Percentiles rank a stretch among this genome's conserved stretches.
Conservation (phyloP, 176 grass and related monocot species). For the Hyparrhenia diplandra region DNA sequence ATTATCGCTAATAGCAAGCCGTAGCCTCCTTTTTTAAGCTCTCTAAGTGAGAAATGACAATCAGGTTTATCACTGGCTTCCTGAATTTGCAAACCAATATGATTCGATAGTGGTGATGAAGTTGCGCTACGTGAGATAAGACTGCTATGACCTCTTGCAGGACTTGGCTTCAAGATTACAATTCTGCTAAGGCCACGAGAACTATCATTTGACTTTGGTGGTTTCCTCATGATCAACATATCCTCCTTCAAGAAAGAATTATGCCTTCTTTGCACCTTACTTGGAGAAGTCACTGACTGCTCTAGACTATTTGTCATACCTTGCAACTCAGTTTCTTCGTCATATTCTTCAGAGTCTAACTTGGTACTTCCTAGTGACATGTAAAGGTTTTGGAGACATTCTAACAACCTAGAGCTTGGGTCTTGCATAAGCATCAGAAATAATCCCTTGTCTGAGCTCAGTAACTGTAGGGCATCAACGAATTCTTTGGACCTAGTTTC, state of each 20-base stretch:
- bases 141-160: conserved; percentile 42
- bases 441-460: conserved; percentile 60
- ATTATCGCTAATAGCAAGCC: conserved; percentile 44
- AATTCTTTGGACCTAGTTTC: conserved; percentile 54
- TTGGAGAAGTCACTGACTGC: conserved; percentile 25
- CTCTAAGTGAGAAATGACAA: conserved; percentile 72
- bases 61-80: conserved; percentile 28
- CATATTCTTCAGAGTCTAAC: conserved; percentile 22
- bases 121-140: conserved; percentile 30
- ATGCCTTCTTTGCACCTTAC: conserved; percentile 38
- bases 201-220: conserved; percentile 31
- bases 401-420: conserved; percentile 56
- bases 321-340: conserved; percentile 26
- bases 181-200: conserved; percentile 66
- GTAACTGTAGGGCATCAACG: conserved; percentile 46
- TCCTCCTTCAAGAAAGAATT: conserved; percentile 58
- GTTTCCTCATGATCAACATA: conserved; percentile 36
- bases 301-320: conserved; percentile 10
- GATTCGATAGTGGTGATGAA: conserved; percentile 48
- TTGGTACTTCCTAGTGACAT: conserved; percentile 34
- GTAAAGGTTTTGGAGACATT: conserved; percentile 54
- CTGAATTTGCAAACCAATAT: conserved; percentile 32
- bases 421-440: conserved; percentile 74
- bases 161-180: conserved; percentile 81
- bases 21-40: conserved; percentile 77